phyloP scores from a whole-genome alignment of 2,329 filamentous ascomycete genomes.

The Apiospora sp. region DNA sequence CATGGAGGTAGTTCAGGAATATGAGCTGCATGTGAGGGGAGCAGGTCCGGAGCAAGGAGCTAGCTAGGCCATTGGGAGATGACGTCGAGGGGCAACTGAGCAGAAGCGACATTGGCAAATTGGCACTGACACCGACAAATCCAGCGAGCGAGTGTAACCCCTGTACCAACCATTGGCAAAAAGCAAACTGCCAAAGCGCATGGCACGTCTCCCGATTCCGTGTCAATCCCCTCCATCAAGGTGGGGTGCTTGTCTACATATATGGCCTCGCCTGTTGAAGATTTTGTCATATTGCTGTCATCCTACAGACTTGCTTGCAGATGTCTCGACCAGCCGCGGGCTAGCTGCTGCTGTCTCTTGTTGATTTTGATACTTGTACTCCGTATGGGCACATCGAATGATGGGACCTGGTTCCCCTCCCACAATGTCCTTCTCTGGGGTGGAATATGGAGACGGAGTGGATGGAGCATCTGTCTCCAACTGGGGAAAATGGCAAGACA shows the following conservation, averaged over 20 bases:
- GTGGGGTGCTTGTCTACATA: background rate
- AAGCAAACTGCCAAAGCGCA: background rate
- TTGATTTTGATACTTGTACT: background rate
- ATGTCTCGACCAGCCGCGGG: constrained; percentile 3
- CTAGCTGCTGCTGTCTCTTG: background rate
- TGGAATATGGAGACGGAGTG: constrained; percentile 17
- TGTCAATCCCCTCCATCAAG: constrained; percentile 4
- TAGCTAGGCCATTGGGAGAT: constrained; percentile 33
- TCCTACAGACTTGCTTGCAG: constrained; percentile 12
- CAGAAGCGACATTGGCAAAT: constrained; percentile 17
- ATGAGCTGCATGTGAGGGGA: constrained; percentile 19
- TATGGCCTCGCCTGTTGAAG: constrained; percentile 11
- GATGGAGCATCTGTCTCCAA: constrained; percentile 7
- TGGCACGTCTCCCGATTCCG: background rate
- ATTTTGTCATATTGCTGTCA: constrained; percentile 7
- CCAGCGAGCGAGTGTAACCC: constrained; percentile 7
- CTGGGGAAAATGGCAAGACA: constrained; percentile 13
- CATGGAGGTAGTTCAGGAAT: constrained; percentile 3
- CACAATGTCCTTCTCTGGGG: constrained; percentile 9
- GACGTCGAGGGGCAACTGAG: constrained; percentile 40
- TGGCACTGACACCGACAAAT: background rate
- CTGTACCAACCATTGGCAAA: background rate
- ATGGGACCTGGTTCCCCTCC: constrained; percentile 14
- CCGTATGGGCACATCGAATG: background rate
- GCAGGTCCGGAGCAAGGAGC: background rate